These are phyloP conservation scores for Pseudotulostoma volvatum DNA, from an alignment of 495 filamentous ascomycete genomes.

Conservation along the genomic window DNA sequence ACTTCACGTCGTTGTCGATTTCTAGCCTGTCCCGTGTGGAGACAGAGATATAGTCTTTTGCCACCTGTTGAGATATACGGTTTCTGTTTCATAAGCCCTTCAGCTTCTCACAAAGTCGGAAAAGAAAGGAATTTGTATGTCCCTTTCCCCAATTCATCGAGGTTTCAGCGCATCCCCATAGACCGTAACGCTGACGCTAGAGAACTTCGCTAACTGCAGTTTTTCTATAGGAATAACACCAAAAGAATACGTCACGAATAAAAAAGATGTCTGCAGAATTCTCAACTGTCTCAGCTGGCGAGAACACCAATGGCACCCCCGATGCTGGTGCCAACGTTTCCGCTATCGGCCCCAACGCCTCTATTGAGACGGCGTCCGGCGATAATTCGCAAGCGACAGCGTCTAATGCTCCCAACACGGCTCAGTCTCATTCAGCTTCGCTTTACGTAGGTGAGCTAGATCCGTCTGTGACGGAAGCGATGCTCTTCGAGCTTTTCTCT, in stretches of 20 bases:
- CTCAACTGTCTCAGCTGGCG: conserved; percentile 24
- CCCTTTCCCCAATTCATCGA: too few relatives aligned
- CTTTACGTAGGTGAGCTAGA: conserved; percentile 99
- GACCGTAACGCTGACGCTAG: too few relatives aligned
- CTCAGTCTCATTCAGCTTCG: conserved; percentile 82
- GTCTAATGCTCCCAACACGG: conserved; percentile 48
- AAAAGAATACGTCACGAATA: too few relatives aligned
- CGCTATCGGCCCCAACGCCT: conserved; percentile 19
- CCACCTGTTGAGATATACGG: too few relatives aligned
- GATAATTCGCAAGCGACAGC: conserved; percentile 40
- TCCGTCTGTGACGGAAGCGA: conserved; percentile 92
- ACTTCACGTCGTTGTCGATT: conserved; percentile 1
- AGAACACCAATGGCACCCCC: conserved; percentile 26
- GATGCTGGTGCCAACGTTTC: conserved; percentile 21
- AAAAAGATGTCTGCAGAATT: conserved; percentile 33
- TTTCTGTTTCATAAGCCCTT: too few relatives aligned
- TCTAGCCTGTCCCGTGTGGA: background rate
- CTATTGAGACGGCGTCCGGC: conserved; percentile 15
- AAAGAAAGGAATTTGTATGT: too few relatives aligned
- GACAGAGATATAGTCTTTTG: too few relatives aligned
- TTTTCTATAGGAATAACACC: conserved; percentile 1
- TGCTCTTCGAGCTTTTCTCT: conserved; percentile 99
- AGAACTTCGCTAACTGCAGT: too few relatives aligned
- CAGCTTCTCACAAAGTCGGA: too few relatives aligned
- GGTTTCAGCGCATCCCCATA: too few relatives aligned